A percentile compares a stretch with the other conserved stretches of the same genome.
These are phyloP conservation scores for Amborella trichopoda DNA, from an alignment of 164 flowering plant genomes.

Conservation along the genomic window DNA sequence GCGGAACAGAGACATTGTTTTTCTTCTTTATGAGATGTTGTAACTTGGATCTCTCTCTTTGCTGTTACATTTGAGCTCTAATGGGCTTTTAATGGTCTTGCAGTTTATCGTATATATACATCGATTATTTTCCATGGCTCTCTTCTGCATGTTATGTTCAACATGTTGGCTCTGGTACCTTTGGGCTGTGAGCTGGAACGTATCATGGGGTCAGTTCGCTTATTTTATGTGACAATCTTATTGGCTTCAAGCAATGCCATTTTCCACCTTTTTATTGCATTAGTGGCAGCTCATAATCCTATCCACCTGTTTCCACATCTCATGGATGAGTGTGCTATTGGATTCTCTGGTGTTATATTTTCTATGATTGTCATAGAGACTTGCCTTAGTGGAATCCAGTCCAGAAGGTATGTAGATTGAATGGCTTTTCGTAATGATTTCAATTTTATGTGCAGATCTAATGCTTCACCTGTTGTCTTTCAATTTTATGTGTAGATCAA, in stretches of 20 bases:
- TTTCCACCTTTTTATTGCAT: constrained; percentile 67
- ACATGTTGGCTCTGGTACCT: constrained; percentile 94
- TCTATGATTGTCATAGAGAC: constrained; percentile 98
- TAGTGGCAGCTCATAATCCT: constrained; percentile 58
- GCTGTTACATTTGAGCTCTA: too few species aligned
- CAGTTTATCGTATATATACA: constrained; percentile 88
- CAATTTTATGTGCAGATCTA: too few species aligned
- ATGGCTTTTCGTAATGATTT: neutral
- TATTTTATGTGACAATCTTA: constrained; percentile 43
- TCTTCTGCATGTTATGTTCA: constrained; percentile 81
- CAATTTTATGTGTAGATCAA: too few species aligned
- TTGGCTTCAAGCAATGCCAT: constrained; percentile 81
- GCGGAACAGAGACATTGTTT: too few species aligned
- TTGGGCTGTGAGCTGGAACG: constrained; percentile 94
- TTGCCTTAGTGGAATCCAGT: constrained; percentile 77
- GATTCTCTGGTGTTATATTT: constrained; percentile 91
- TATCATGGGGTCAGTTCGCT: constrained; percentile 91
- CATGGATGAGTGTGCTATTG: constrained; percentile 85
- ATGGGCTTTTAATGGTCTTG: too few species aligned
- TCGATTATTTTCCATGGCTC: constrained; percentile 83
- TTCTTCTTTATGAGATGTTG: too few species aligned
- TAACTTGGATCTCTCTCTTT: too few species aligned
- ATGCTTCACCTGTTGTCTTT: too few species aligned
- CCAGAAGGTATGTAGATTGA: constrained; percentile 59
- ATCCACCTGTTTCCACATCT: constrained; percentile 19